Evolutionary conservation across 2,329 filamentous ascomycete genomes (phyloP), one percentile per base, ranked within the genome.

Genomic region (Aureobasidium sp.): DNA sequence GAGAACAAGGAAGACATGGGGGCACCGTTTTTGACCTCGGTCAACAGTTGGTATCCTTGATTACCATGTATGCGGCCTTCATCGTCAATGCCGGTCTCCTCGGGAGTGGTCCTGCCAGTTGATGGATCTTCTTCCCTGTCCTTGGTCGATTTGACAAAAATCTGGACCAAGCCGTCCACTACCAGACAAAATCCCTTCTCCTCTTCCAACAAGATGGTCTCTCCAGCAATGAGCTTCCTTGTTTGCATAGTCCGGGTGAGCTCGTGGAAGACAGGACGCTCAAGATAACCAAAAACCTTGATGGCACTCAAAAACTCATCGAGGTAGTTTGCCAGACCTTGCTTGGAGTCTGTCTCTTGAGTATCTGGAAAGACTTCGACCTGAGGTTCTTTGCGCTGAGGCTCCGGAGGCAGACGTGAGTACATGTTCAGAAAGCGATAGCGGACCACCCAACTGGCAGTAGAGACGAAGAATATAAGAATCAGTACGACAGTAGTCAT

Each of bases 1-100:
- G 94, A 97, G 74, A 99, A 99, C 1, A 99, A 77, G 0, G 94
- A 99, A 5, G 94, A 99, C 93, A 99, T 97, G 1, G 95, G 93
- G 1, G 94, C 92, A 15, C 94, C 94, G 69, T 99, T 99, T 70
- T 94, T 95, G 59, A 99, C 93, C 75, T 99, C 95, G 0, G 94
- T 99, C 60, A 99, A 80, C 42, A 99, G 82, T 72, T 97, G 94
- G 70, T 99, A 99, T 36, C 88, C 90, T 72, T 96, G 91, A 62
- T 90, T 86, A 8, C 82, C 83, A 39, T 84, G 84, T 5, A 82
- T 75, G 36, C 80, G 76, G 44, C 79, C 76, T n/a, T 91, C 88
- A n/a, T 89, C 88, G 8, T 65, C 68, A 11, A 82, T 79, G 64
- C 74, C 70, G 64, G 79, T 78, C 22, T 80, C 77, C 25, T 78